phyloP scores from a whole-genome alignment of 2,329 filamentous ascomycete genomes.

The Incumbomyces delicatus region DNA sequence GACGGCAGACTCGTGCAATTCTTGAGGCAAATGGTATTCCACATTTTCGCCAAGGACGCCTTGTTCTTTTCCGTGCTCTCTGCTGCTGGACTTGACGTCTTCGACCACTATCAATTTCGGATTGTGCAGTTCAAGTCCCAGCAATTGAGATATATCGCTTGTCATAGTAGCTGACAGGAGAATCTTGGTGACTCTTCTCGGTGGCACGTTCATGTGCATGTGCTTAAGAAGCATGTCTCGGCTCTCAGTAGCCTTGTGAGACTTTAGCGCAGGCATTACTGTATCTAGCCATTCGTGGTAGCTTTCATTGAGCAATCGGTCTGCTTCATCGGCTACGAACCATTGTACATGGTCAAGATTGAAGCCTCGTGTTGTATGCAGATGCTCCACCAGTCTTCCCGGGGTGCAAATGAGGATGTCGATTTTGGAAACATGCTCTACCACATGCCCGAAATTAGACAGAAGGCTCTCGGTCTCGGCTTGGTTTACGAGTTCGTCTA shows the following conservation, averaged over 20 bases:
- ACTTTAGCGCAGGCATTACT: conserved; percentile 61
- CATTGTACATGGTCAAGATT: conserved; percentile 68
- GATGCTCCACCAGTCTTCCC: conserved; percentile 85
- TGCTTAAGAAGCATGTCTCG: conserved; percentile 71
- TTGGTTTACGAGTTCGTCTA: conserved; percentile 36
- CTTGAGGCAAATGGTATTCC: conserved; percentile 51
- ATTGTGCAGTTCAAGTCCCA: conserved; percentile 58
- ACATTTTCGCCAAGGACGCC: conserved; percentile 12
- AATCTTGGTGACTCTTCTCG: conserved; percentile 38
- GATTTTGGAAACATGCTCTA: conserved; percentile 59
- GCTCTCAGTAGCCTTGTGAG: conserved; percentile 83
- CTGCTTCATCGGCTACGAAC: conserved; percentile 92
- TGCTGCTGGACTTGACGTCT: background rate
- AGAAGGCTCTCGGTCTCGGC: conserved; percentile 28
- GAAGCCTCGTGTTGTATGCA: conserved; percentile 78
- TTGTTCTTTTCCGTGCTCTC: conserved; percentile 16
- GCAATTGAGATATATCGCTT: conserved; percentile 77
- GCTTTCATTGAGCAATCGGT: conserved; percentile 78
- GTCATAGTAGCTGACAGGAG: conserved; percentile 98
- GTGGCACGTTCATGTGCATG: conserved; percentile 70
- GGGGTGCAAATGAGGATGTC: conserved; percentile 93
- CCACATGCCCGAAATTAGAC: conserved; percentile 52
- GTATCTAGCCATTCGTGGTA: conserved; percentile 83
- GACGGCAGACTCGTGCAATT: conserved; percentile 56
- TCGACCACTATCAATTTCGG: conserved; percentile 52